These are phyloP conservation scores for Trametes cinnabarina DNA, from an alignment of 768 basidiomycete species.

Conservation along the genomic window DNA sequence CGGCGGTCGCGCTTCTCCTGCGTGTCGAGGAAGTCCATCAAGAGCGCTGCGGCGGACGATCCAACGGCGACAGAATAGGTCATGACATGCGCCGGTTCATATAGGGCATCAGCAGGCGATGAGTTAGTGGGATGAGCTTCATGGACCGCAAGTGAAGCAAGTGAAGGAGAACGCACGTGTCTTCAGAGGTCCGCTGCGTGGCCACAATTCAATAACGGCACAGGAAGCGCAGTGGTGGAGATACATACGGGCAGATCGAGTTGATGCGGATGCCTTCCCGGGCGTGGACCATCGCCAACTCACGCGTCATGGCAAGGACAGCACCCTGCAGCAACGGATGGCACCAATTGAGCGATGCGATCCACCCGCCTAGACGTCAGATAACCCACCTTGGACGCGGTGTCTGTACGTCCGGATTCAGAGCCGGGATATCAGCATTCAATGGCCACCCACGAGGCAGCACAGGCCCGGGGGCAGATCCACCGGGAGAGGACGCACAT, in stretches of 20 bases:
- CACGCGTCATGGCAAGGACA: conserved; percentile 97
- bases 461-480: not conserved
- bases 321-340: conserved; percentile 73
- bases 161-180: conserved; percentile 61
- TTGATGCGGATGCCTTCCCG: conserved; percentile 96
- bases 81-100: not conserved
- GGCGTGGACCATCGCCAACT: conserved; percentile 97
- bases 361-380: not conserved
- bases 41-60: conserved; percentile 61
- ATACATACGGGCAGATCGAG: conserved; percentile 86
- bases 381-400: conserved; percentile 77
- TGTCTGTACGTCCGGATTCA: conserved; percentile 51
- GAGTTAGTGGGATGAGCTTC: not conserved
- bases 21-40: conserved; percentile 98
- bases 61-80: not conserved
- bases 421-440: not conserved
- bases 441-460: too few species aligned
- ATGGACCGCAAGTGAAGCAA: not conserved
- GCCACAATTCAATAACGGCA: not conserved
- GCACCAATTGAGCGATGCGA: not conserved
- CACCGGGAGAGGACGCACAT: conserved; percentile 53
- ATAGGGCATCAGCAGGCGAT: too few species aligned
- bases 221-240: not conserved
- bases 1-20: conserved; percentile 92
- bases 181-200: conserved; percentile 81